Percentiles rank a stretch among this genome's conserved stretches.
phyloP scores from a whole-genome alignment of 306 rosid genomes.

The Acacia crassicarpa region DNA sequence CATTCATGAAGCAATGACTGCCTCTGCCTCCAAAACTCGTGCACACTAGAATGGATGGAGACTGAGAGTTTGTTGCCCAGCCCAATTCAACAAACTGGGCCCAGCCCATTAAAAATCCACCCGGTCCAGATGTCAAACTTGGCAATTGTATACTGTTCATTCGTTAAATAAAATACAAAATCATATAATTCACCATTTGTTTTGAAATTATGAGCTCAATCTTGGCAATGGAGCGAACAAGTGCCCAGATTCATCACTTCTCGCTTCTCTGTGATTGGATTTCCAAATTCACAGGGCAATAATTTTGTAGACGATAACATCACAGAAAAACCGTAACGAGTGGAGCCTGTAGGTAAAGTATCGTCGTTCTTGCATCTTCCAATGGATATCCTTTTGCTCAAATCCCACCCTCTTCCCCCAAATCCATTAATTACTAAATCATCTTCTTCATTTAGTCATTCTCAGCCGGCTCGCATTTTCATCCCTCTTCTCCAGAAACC shows the following conservation, averaged over 20 bases:
- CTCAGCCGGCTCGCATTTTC: slow-evolving; percentile 38
- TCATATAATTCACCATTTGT: too few relatives aligned
- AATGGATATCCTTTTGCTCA: slow-evolving; percentile 34
- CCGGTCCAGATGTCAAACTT: background rate
- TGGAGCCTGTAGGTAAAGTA: background rate
- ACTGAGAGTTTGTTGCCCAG: too few relatives aligned
- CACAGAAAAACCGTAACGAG: background rate
- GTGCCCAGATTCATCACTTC: background rate
- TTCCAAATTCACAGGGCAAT: background rate
- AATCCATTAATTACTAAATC: slow-evolving; percentile 20
- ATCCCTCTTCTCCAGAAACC: slow-evolving; percentile 5
- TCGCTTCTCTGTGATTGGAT: background rate
- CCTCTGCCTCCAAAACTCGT: too few relatives aligned
- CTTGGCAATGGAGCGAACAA: too few relatives aligned
- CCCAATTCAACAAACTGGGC: background rate
- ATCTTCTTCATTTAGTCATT: background rate
- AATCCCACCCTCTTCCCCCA: slow-evolving; percentile 20
- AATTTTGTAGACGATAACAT: background rate
- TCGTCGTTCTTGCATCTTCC: background rate
- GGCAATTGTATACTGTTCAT: too few relatives aligned
- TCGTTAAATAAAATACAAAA: too few relatives aligned
- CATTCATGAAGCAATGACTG: too few relatives aligned
- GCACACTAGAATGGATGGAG: too few relatives aligned
- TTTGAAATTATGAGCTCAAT: too few relatives aligned
- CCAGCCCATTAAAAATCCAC: background rate